Evolutionary conservation across 306 rosid species (phyloP).

Genomic region (Rosa rugosa): DNA sequence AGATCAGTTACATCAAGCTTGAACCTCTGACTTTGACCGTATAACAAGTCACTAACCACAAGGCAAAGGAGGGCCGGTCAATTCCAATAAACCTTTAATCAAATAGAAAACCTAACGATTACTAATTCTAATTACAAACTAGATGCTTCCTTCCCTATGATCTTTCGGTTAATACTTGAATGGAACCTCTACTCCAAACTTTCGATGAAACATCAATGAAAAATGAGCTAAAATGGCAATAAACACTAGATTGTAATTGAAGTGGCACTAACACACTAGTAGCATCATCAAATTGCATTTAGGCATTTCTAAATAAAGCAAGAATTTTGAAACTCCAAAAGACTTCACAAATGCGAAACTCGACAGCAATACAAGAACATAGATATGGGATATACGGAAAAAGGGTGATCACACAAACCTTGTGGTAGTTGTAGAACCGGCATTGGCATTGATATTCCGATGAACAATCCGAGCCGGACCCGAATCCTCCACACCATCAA

Average conservation of each 20-base stretch:
- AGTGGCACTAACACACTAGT: neutral
- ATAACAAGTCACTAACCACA: neutral
- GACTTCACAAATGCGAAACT: neutral
- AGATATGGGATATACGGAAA: neutral
- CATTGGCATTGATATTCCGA: constrained; percentile 70
- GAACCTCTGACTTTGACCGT: neutral
- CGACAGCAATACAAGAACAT: neutral
- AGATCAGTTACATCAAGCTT: neutral
- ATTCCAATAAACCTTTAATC: neutral
- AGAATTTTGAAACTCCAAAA: neutral
- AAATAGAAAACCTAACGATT: neutral
- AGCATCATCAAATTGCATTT: neutral
- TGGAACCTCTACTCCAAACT: neutral
- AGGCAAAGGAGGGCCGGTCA: neutral
- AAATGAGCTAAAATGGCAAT: neutral
- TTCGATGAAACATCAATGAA: neutral
- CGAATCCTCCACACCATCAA: constrained; percentile 47
- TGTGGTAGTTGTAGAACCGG: constrained; percentile 62
- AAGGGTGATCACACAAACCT: constrained; percentile 43
- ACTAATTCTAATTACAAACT: neutral
- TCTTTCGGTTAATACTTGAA: neutral
- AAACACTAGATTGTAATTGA: neutral
- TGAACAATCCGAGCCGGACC: constrained; percentile 71
- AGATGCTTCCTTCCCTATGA: neutral
- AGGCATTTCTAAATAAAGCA: neutral